These are phyloP conservation scores for Gossypium ekmanianum DNA, from an alignment of 345 rosid species.

Conservation along the genomic window DNA sequence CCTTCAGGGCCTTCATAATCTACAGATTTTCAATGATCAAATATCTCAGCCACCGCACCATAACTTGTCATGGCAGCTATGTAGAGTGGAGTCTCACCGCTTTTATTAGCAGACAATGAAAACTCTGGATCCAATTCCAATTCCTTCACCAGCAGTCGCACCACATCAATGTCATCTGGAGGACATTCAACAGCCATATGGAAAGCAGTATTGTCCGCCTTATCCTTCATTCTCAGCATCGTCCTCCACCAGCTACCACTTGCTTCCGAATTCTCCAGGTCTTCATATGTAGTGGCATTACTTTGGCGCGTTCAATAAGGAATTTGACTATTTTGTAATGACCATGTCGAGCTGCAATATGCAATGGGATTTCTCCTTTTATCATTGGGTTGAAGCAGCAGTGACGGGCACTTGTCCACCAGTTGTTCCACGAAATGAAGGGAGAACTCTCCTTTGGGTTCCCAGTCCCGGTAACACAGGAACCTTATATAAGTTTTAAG, in stretches of 20 bases:
- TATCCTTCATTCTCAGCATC: conserved; percentile 10
- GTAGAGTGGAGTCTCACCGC: conserved; percentile 19
- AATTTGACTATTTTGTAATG: not conserved
- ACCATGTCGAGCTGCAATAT: not conserved
- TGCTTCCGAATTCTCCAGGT: not conserved
- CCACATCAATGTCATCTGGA: not conserved
- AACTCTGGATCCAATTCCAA: not conserved
- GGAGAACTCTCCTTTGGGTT: not conserved
- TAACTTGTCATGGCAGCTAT: not conserved
- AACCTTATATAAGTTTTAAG: not conserved
- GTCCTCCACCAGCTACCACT: not conserved
- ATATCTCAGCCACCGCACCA: not conserved
- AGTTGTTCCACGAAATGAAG: not conserved
- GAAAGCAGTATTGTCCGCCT: conserved; percentile 15
- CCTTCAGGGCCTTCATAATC: not conserved
- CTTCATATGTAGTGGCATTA: not conserved
- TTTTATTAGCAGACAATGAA: not conserved
- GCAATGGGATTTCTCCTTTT: not conserved
- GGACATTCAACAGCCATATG: not conserved
- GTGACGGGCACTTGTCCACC: conserved; percentile 7
- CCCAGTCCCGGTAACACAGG: not conserved
- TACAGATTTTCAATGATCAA: not conserved
- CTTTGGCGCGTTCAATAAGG: not conserved
- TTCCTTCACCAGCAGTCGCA: not conserved
- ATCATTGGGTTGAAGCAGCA: conserved; percentile 13